Conservation (phyloP, 2,329 filamentous ascomycete species). For the Calonectria montana region DNA sequence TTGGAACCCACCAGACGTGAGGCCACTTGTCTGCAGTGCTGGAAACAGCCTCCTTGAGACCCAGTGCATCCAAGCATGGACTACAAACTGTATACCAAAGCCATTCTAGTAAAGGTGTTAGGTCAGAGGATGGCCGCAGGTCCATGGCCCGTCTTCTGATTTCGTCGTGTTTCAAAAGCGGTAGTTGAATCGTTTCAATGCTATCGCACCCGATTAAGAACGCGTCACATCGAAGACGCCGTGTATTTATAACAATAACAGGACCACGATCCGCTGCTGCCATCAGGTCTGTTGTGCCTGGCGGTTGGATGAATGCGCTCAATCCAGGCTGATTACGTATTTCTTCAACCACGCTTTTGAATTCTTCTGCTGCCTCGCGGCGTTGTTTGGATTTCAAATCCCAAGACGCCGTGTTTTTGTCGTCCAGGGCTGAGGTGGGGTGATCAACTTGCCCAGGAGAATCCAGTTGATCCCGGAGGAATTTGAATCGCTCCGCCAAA, state of each 20-base stretch:
- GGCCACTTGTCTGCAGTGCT: neutral
- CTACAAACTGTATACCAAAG: neutral
- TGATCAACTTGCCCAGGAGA: neutral
- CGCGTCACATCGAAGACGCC: too few relatives aligned
- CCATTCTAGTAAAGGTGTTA: neutral
- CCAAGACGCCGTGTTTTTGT: neutral
- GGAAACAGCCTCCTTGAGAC: neutral
- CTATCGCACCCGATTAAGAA: too few relatives aligned
- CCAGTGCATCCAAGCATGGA: neutral
- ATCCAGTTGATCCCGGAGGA: neutral
- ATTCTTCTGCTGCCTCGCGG: neutral
- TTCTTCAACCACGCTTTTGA: too few relatives aligned
- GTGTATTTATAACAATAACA: too few relatives aligned
- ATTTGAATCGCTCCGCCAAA: neutral
- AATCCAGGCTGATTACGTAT: too few relatives aligned
- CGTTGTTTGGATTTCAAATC: neutral
- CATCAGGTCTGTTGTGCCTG: too few relatives aligned
- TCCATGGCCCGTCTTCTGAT: neutral
- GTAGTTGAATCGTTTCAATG: too few relatives aligned
- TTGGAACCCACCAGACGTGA: neutral
- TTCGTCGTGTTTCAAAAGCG: neutral
- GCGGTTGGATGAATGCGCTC: too few relatives aligned
- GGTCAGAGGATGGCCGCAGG: neutral
- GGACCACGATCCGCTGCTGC: too few relatives aligned
- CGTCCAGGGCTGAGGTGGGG: too few relatives aligned